These are phyloP conservation scores for Delphinella strobiligena DNA, from an alignment of 2,329 filamentous ascomycete genomes.

Conservation along the genomic window DNA sequence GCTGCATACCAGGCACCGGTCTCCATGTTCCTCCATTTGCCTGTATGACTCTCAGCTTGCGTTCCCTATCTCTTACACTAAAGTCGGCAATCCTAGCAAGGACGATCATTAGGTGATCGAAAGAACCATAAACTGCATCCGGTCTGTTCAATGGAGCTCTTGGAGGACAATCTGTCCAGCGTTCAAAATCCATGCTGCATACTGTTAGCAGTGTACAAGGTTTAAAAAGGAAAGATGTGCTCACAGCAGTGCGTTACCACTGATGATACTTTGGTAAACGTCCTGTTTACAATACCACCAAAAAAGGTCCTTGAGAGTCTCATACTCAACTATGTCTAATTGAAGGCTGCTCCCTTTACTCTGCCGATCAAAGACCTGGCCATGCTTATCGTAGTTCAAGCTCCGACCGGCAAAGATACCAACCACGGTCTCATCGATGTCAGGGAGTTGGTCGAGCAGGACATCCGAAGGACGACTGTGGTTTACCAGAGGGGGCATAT, in stretches of 20 bases:
- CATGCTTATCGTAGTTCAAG: conserved; percentile 47
- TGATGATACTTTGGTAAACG: conserved; percentile 78
- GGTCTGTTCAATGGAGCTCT: conserved; percentile 65
- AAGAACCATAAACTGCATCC: conserved; percentile 74
- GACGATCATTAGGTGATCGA: conserved; percentile 75
- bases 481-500: background rate
- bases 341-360: conserved; percentile 16
- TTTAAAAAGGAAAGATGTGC: conserved; percentile 25
- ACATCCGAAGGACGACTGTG: conserved; percentile 12
- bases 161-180: conserved; percentile 81
- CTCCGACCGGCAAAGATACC: conserved; percentile 45
- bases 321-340: conserved; percentile 63
- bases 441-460: conserved; percentile 24
- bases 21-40: conserved; percentile 45
- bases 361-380: conserved; percentile 31
- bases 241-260: conserved; percentile 75
- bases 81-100: conserved; percentile 72
- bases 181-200: conserved; percentile 60
- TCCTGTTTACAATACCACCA: conserved; percentile 98
- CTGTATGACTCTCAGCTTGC: conserved; percentile 61
- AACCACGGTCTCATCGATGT: conserved; percentile 46
- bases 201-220: conserved; percentile 14
- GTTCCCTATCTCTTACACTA: conserved; percentile 58
- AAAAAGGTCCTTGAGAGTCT: conserved; percentile 72
- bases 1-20: conserved; percentile 38